Evolutionary conservation across 257 asterid genomes (phyloP).

Genomic region (Solanum clarkiae): DNA sequence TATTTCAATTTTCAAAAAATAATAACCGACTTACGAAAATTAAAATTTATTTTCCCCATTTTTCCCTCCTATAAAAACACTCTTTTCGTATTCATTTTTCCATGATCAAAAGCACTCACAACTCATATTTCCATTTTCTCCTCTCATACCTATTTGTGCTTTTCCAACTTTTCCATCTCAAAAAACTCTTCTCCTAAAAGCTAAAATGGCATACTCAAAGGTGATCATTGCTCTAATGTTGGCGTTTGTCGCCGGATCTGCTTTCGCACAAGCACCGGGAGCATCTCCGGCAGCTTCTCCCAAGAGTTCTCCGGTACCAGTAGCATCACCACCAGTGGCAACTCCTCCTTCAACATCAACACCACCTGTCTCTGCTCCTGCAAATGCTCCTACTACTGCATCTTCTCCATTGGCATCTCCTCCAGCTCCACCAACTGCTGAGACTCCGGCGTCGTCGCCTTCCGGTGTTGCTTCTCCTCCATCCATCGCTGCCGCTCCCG

Average conservation of each 20-base stretch:
- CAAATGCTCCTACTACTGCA: background rate
- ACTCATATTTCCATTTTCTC: background rate
- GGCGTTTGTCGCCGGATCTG: conserved; percentile 28
- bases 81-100: background rate
- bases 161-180: background rate
- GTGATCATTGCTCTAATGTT: conserved; percentile 12
- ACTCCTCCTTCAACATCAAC: background rate
- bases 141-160: background rate
- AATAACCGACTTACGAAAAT: background rate
- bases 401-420: conserved; percentile 21
- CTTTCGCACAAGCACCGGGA: conserved; percentile 34
- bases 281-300: conserved; percentile 37
- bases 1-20: background rate
- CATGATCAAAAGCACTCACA: background rate
- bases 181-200: background rate
- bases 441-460: conserved; percentile 16
- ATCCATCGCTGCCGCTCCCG: conserved; percentile 17
- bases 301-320: conserved; percentile 12
- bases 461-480: conserved; percentile 4
- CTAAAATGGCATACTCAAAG: conserved; percentile 18
- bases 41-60: background rate
- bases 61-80: background rate
- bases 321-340: conserved; percentile 1
- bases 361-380: conserved; percentile 14
- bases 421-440: conserved; percentile 9